Percentiles rank a stretch among this genome's conserved stretches.
Conservation (phyloP, 2,329 filamentous ascomycete genomes). For the Leptographium radiaticola region DNA sequence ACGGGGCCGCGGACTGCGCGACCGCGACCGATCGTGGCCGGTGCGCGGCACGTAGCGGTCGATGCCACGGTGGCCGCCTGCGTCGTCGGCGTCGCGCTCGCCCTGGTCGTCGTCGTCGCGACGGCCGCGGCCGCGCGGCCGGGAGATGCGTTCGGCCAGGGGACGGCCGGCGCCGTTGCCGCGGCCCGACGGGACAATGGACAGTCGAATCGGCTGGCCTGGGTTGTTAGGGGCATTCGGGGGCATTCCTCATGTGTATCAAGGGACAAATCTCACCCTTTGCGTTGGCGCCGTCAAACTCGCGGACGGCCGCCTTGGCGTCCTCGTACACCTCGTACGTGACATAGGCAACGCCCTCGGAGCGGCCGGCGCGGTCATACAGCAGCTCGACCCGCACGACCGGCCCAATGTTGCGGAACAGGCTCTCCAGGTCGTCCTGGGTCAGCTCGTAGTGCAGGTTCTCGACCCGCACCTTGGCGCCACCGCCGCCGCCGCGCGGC, state of each 20-base stretch:
- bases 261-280: slow-evolving; percentile 42
- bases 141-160: slow-evolving; percentile 47
- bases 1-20: slow-evolving; percentile 44
- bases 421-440: slow-evolving; percentile 70
- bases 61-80: slow-evolving; percentile 51
- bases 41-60: slow-evolving; percentile 62
- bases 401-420: slow-evolving; percentile 68
- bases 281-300: slow-evolving; percentile 84
- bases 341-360: slow-evolving; percentile 72
- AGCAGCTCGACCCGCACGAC: slow-evolving; percentile 55
- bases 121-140: slow-evolving; percentile 30
- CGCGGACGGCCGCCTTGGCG: slow-evolving; percentile 58
- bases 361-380: slow-evolving; percentile 82
- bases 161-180: slow-evolving; percentile 37
- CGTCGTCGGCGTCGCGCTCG: slow-evolving; percentile 14
- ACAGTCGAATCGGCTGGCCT: slow-evolving; percentile 71
- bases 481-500: slow-evolving; percentile 14
- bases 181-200: slow-evolving; percentile 43
- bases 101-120: slow-evolving; percentile 27
- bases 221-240: neutral
- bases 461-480: slow-evolving; percentile 67
- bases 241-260: too few species aligned
- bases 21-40: slow-evolving; percentile 25
- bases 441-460: slow-evolving; percentile 90
- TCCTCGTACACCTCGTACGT: slow-evolving; percentile 62